phyloP scores from a whole-genome alignment of 2,329 filamentous ascomycete genomes.

The Lecanicillium sp. region DNA sequence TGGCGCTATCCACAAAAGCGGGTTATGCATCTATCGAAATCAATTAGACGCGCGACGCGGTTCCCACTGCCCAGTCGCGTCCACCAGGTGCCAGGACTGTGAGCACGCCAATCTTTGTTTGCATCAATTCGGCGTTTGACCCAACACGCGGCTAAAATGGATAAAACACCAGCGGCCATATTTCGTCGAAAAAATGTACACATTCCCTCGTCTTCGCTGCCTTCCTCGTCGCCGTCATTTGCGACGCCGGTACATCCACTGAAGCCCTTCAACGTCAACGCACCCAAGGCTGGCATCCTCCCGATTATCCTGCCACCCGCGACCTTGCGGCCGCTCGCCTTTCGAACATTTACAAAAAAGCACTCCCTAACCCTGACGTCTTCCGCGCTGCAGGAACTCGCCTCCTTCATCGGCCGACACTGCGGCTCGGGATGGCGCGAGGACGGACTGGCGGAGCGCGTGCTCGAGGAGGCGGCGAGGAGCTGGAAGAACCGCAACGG shows the following conservation, averaged over 20 bases:
- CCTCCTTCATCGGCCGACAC: constrained; percentile 84
- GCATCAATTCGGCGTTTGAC: neutral
- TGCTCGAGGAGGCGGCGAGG: constrained; percentile 85
- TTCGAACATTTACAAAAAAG: constrained; percentile 95
- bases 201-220: constrained; percentile 53
- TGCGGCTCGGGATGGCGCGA: constrained; percentile 96
- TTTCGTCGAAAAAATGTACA: constrained; percentile 30
- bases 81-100: too few species aligned
- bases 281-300: constrained; percentile 60
- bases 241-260: constrained; percentile 79
- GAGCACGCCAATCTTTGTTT: neutral
- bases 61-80: constrained; percentile 11
- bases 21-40: constrained; percentile 25
- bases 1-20: constrained; percentile 3
- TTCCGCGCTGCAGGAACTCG: constrained; percentile 75
- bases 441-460: constrained; percentile 85
- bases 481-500: constrained; percentile 88
- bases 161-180: constrained; percentile 33
- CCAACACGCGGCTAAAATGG: constrained; percentile 24
- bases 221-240: constrained; percentile 87
- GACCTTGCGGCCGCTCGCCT: constrained; percentile 82
- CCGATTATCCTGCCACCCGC: constrained; percentile 85
- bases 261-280: constrained; percentile 51
- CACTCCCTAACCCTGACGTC: constrained; percentile 90
- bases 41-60: constrained; percentile 37